A percentile compares a stretch with the other conserved stretches of the same genome.
These are phyloP conservation scores for Amoebophrya sp. DNA, from an alignment of 169 alveolate genomes.

Conservation along the genomic window DNA sequence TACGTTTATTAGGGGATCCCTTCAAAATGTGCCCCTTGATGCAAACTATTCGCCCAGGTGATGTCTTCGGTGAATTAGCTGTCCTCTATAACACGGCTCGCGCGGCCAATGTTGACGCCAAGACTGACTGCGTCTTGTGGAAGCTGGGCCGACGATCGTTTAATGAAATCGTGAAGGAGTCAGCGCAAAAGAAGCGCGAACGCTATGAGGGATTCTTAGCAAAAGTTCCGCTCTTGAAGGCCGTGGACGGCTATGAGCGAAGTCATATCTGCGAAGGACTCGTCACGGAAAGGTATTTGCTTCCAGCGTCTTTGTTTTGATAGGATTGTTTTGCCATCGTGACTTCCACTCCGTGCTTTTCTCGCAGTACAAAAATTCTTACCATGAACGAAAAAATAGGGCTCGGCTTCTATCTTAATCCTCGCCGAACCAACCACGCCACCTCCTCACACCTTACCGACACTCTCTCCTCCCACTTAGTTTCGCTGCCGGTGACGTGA, in stretches of 20 bases:
- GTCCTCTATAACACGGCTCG: constrained; percentile 84
- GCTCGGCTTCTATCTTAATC: too few species aligned
- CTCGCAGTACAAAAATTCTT: too few species aligned
- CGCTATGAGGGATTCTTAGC: constrained; percentile 36
- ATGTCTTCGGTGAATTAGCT: constrained; percentile 87
- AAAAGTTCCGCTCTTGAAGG: constrained; percentile 69
- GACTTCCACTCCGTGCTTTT: too few species aligned
- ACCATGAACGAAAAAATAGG: too few species aligned
- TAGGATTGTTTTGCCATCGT: too few species aligned
- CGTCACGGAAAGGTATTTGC: background rate
- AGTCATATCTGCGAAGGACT: constrained; percentile 76
- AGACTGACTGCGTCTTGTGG: constrained; percentile 60
- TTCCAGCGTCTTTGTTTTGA: too few species aligned
- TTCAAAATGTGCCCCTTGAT: too few species aligned
- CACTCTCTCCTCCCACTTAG: too few species aligned
- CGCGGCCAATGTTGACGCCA: constrained; percentile 84
- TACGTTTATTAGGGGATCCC: too few species aligned
- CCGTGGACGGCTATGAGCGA: constrained; percentile 83
- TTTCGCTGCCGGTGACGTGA: constrained; percentile 74
- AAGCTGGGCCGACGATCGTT: constrained; percentile 77
- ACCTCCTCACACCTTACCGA: too few species aligned
- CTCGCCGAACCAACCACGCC: too few species aligned
- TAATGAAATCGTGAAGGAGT: constrained; percentile 79
- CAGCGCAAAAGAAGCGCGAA: constrained; percentile 74
- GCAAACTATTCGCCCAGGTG: too few species aligned